Evolutionary conservation across 2,329 filamentous ascomycete species (phyloP).

Genomic region (Fusarium haematococcum): DNA sequence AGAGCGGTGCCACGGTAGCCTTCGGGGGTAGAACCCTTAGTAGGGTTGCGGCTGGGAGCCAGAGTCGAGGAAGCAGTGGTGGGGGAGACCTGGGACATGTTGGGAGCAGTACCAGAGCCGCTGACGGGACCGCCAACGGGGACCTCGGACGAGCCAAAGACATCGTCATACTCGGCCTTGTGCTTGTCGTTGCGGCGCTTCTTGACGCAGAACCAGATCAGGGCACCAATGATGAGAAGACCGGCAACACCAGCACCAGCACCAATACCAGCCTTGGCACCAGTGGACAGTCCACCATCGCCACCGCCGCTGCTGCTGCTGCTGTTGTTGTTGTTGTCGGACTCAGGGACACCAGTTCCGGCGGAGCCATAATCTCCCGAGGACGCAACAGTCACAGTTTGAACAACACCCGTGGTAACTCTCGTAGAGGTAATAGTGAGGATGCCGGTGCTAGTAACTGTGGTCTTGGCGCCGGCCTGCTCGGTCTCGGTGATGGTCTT

Average conservation of each 20-base stretch:
- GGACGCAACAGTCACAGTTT: constrained; percentile 44
- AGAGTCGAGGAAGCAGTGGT: constrained; percentile 42
- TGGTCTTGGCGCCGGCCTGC: constrained; percentile 52
- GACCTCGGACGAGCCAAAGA: constrained; percentile 57
- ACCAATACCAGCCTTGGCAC: constrained; percentile 59
- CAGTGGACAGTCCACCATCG: constrained; percentile 52
- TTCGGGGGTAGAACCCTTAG: constrained; percentile 44
- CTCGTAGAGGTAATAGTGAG: constrained; percentile 50
- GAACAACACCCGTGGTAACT: constrained; percentile 47
- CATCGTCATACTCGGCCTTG: constrained; percentile 53
- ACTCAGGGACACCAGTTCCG: constrained; percentile 20
- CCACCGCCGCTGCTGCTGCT: constrained; percentile 22
- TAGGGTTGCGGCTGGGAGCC: constrained; percentile 42
- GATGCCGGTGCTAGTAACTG: constrained; percentile 53
- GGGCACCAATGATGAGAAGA: constrained; percentile 47
- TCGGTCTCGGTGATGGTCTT: constrained; percentile 49
- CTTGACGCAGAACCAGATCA: constrained; percentile 48
- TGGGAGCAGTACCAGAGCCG: constrained; percentile 35
- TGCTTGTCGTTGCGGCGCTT: constrained; percentile 47
- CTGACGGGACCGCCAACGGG: constrained; percentile 50
- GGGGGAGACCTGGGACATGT: constrained; percentile 48
- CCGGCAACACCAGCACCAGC: constrained; percentile 53
- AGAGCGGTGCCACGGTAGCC: constrained; percentile 56
- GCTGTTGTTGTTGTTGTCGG: constrained; percentile 15
- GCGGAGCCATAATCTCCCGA: constrained; percentile 41